Evolutionary conservation across 352 stramenopile species (phyloP), one percentile per base, ranked within the genome.

Genomic region (Globisporangium solare): DNA sequence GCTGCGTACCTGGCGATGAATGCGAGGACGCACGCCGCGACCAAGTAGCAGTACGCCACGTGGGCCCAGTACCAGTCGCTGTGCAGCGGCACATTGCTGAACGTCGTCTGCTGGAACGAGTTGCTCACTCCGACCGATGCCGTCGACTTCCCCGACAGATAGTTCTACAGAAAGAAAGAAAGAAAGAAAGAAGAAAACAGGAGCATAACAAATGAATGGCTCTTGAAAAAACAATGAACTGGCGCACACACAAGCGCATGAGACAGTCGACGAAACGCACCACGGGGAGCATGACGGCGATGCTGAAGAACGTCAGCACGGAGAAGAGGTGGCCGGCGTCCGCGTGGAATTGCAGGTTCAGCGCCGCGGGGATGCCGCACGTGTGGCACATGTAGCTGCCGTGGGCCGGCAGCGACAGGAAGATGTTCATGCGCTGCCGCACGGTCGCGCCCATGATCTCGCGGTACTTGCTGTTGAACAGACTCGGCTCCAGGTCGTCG

Each of bases 31-130:
- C 74, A 71, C 10, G 54, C 71, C 5, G 73, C 81, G 6, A 89
- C 73, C 10, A 89, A 12, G 58, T 93, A 93, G 60, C 76, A 89
- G 42, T 91, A 91, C 12, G 53, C 76, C 3, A 93, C 83, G 53
- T 93, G 83, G 12, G 64, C 67, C 83, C 83, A 93, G 58, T 84
- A 87, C 80, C 83, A 93, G 42, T 83, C 54, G 54, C 83, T 93
- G 47, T 81, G 70, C 0, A 93, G 64, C 20, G 83, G 83, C 17
- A 93, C 83, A 51, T 93, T 93, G 51, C 83, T 89, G 47, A 89
- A 81, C n/a, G 83, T 93, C 20, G 78, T 89, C 41, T 80, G 70
- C 66, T 89, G 76, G 54, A 88, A 93, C 31, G 77, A 83, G 27
- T 74, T 70, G 13, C 62, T 35, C 27, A 7, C 39, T 6, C 39